Percentiles rank a stretch among this genome's conserved stretches.
phyloP scores from a whole-genome alignment of 2,329 filamentous ascomycete genomes.

The Trichoderma arundinaceum region DNA sequence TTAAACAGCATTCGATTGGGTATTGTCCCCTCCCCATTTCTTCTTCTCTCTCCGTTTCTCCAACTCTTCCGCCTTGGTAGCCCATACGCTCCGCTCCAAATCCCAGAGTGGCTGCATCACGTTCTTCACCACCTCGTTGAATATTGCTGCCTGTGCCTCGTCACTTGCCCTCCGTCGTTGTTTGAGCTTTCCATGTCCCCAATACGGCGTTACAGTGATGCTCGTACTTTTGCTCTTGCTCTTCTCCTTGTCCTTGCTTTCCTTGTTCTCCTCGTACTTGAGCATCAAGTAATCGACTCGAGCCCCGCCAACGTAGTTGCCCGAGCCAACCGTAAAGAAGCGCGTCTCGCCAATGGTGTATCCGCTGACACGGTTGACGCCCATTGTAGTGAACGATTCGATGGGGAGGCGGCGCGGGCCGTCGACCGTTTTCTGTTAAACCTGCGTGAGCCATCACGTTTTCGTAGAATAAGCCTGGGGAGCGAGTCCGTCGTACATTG shows the following conservation, averaged over 20 bases:
- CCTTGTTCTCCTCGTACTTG: conserved; percentile 9
- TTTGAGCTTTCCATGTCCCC: conserved; percentile 31
- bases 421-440: conserved; percentile 37
- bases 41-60: conserved; percentile 9
- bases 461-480: no score
- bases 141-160: conserved; percentile 12
- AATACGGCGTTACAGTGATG: conserved; percentile 10
- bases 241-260: neutral
- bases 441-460: neutral
- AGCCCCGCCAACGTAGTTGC: conserved; percentile 35
- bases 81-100: conserved; percentile 76
- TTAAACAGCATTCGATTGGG: neutral
- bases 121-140: conserved; percentile 52
- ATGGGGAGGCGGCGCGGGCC: conserved; percentile 37
- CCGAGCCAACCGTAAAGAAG: conserved; percentile 38
- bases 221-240: neutral
- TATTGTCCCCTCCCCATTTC: neutral
- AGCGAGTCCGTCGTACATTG: conserved; percentile 33
- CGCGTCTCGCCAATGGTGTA: conserved; percentile 31
- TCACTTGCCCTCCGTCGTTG: conserved; percentile 51
- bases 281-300: conserved; percentile 30
- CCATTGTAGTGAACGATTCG: conserved; percentile 36
- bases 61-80: conserved; percentile 23
- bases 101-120: conserved; percentile 64
- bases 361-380: neutral